Conservation (phyloP, 306 rosid genomes). For the Corylus americana region DNA sequence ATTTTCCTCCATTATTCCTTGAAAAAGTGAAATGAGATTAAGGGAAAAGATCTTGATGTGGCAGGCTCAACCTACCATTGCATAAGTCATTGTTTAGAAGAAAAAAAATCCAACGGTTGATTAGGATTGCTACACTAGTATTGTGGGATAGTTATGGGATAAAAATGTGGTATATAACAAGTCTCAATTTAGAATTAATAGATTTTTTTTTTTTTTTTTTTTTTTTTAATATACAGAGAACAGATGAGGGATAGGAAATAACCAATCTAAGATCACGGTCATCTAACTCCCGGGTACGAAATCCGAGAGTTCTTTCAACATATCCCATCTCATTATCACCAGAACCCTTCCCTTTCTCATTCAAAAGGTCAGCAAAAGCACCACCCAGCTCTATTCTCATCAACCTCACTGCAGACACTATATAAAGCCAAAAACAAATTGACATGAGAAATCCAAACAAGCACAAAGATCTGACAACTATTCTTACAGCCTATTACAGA, state of each 20-base stretch:
- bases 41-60: neutral
- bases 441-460: constrained; percentile 10
- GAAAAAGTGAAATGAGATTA: neutral
- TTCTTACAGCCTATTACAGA: neutral
- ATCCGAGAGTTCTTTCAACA: constrained; percentile 82
- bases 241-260: constrained; percentile 27
- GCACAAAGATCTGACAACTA: neutral
- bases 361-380: constrained; percentile 92
- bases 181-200: neutral
- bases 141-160: too few species aligned
- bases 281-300: constrained; percentile 68
- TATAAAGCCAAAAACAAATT: constrained; percentile 11
- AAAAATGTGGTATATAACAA: too few species aligned
- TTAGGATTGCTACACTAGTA: too few species aligned
- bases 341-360: constrained; percentile 91
- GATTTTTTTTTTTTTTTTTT: neutral
- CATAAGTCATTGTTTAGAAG: too few species aligned
- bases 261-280: constrained; percentile 89
- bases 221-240: neutral
- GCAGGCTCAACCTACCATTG: too few species aligned
- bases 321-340: constrained; percentile 93
- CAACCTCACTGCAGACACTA: constrained; percentile 82
- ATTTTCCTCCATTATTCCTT: neutral
- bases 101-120: too few species aligned
- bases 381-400: constrained; percentile 93